Percentiles rank a stretch among this genome's conserved stretches.
phyloP scores from a whole-genome alignment of 177 flowering plant species.

The Tripterygium wilfordii region DNA sequence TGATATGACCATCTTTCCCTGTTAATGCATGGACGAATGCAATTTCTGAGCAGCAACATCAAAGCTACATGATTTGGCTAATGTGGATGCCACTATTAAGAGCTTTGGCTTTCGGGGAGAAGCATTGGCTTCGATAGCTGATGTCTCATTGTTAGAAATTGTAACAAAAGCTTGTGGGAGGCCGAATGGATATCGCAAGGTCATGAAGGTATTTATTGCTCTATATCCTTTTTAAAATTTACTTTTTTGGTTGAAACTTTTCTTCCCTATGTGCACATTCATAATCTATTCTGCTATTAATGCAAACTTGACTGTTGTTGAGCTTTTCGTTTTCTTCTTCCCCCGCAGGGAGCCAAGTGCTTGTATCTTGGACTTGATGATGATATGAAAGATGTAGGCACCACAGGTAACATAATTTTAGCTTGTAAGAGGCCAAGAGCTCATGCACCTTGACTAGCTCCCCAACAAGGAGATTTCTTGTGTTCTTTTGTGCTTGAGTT shows the following conservation, averaged over 20 bases:
- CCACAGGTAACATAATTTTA: conserved; percentile 60
- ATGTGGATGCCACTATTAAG: conserved; percentile 29
- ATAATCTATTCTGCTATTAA: neutral
- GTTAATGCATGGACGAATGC: neutral
- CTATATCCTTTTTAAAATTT: too few species aligned
- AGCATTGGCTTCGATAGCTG: conserved; percentile 83
- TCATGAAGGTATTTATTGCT: conserved; percentile 57
- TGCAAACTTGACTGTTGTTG: neutral
- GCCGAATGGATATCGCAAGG: conserved; percentile 92
- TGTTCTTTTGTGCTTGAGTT: too few species aligned
- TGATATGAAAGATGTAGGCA: conserved; percentile 70
- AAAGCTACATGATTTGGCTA: conserved; percentile 43
- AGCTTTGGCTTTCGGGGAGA: conserved; percentile 86
- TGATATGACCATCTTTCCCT: neutral
- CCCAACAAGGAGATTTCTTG: too few species aligned
- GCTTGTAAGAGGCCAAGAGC: too few species aligned
- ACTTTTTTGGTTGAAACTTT: too few species aligned
- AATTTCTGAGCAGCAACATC: conserved; percentile 64
- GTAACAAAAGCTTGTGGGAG: conserved; percentile 71
- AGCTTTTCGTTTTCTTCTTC: neutral
- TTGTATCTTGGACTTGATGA: conserved; percentile 76
- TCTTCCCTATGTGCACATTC: neutral
- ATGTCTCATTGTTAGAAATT: conserved; percentile 74
- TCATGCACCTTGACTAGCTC: too few species aligned
- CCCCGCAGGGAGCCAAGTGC: conserved; percentile 70